Conservation (phyloP, 176 grass and related monocot species). For the Typha latifolia region DNA sequence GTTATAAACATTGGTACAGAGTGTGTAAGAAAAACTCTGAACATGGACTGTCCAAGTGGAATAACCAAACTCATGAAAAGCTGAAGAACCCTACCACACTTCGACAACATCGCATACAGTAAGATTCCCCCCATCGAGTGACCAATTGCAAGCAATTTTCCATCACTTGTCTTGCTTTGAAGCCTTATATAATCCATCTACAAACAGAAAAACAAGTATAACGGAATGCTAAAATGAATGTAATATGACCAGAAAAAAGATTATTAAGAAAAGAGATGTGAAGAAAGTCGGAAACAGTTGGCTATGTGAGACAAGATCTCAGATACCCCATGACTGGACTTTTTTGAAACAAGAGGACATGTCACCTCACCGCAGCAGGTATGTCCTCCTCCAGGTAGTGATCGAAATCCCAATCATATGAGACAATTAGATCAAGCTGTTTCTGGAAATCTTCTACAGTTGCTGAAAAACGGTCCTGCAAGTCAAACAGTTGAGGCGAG, state of each 20-base stretch:
- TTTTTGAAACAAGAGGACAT: slow-evolving; percentile 9
- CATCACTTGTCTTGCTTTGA: slow-evolving; percentile 57
- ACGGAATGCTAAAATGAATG: no score
- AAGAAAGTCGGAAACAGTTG: no score
- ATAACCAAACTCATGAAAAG: slow-evolving; percentile 11
- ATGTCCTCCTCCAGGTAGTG: slow-evolving; percentile 94
- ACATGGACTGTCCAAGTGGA: slow-evolving; percentile 5
- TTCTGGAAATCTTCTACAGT: slow-evolving; percentile 88
- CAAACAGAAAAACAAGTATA: no score
- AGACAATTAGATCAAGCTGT: slow-evolving; percentile 71
- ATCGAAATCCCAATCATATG: slow-evolving; percentile 95
- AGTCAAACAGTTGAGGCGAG: slow-evolving; percentile 73
- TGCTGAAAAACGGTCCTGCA: slow-evolving; percentile 65
- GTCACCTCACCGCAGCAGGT: slow-evolving; percentile 71
- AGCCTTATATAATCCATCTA: slow-evolving; percentile 87
- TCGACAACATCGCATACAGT: slow-evolving; percentile 77
- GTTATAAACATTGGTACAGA: not conserved
- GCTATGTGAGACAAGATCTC: no score
- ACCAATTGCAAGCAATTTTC: slow-evolving; percentile 84
- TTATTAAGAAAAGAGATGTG: no score
- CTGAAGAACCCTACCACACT: slow-evolving; percentile 54
- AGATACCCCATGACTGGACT: no score
- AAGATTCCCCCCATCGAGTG: slow-evolving; percentile 94
- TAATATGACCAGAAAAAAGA: no score
- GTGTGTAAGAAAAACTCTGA: not conserved